Evolutionary conservation across 768 basidiomycete genomes (phyloP), one percentile per base, ranked within the genome.

Genomic region (Tulasnella sp.): DNA sequence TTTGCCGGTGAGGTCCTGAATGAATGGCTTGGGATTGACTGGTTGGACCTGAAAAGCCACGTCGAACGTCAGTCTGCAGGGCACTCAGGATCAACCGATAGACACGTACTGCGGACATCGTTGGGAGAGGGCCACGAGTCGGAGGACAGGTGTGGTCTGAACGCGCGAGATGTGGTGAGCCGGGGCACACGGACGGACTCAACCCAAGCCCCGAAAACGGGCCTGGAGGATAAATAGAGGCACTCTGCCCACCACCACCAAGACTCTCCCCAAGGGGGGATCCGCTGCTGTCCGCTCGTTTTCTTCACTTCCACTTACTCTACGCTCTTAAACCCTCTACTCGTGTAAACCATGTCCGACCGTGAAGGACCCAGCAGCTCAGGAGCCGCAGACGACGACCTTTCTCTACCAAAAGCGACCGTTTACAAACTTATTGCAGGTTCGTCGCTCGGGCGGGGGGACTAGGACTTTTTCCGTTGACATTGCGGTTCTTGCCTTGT

Each of bases 21-120:
- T 86, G 84, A 98, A 98, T 6, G 97, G 97, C 83, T 98, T 98
- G 26, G 97, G 97, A 82, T 99, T 99, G 78, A 98, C 94, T 76
- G 95, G 95, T 77, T 89, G 88, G 78, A 92, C 89, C 90, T 91
- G 67, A n/a, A 40, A 19, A 14, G 16, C 52, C 14, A 29, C 17
- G 35, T 65, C 64, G 32, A 65, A 16, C 4, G 64, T 37, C 17
- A 3, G 52, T 29, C 22, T 12, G 26, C 5, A 12, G 26, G 32
- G 52, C 22, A 29, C 26, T 12, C 26, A 4, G 52, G 26, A 59
- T 32, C 52, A n/a, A n/a, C n/a, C n/a, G n/a, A n/a, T n/a, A n/a
- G n/a, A n/a, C n/a, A 29, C 52, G 52, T 59, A 59, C 52, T 32
- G 52, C 52, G 32, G 52, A 59, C 52, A 59, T 59, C 52, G 52